Evolutionary conservation across 225 moss, liverwort and hornwort species (phyloP), one percentile per base, ranked within the genome.

Genomic region (Marchantia paleacea): DNA sequence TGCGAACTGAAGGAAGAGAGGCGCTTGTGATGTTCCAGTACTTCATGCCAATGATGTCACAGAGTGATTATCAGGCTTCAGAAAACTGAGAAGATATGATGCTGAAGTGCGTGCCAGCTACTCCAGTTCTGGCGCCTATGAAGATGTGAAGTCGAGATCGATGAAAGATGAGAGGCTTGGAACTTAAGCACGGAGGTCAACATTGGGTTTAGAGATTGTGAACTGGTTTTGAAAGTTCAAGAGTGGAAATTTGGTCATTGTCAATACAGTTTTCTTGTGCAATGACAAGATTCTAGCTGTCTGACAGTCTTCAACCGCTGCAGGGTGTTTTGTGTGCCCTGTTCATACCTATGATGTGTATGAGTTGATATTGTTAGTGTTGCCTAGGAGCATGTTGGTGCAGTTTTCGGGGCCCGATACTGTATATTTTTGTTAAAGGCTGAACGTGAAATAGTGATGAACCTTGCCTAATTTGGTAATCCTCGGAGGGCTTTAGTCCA

Each of bases 111-210:
- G 12, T 30, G 69, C 31, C 31, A 55, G 15, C 18, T 13, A 68
- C 31, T 50, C 71, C 30, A 18, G 30, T 52, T 15, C 28, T 57
- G 55, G 55, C 52, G 52, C 52, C 19, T 22, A 51, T 73, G 10
- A 55, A 52, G 55, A 25, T 29, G 74, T 55, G 54, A 55, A 55
- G 58, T 58, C 75, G 7, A 60, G 58, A 47, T 30, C 8, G 58
- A 65, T 64, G 65, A 26, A 65, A 51, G 63, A 49, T 52, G 78
- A 20, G 63, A 24, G n/a, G 24, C 64, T 53, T 26, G 52, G 28
- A 74, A 74, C 74, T 74, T 3, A 74, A 74, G 74, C 55, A 28
- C 64, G 28, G 78, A 78, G 78, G 64, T 63, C 64, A 78, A 48
- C 26, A 26, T 51, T 66, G 65, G 78, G 24, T 48, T 26, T 3